These are phyloP conservation scores for Cyclotella sp. DNA, from an alignment of 108 stramenopile species.

Conservation along the genomic window DNA sequence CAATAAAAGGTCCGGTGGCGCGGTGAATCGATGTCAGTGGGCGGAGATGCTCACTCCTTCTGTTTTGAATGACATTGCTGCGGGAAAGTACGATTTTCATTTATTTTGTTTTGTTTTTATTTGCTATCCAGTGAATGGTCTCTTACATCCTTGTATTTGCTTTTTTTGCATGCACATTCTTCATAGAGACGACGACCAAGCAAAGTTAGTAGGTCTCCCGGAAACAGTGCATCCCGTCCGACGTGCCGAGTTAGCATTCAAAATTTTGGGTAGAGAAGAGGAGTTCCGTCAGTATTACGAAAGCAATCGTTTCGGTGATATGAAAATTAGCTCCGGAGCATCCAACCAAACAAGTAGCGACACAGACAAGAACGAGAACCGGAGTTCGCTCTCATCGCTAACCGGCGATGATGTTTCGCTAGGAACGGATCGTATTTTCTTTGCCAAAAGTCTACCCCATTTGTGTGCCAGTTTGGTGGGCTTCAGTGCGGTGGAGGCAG, in stretches of 20 bases:
- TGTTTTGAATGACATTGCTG: slow-evolving; percentile 65
- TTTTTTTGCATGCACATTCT: background rate
- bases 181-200: slow-evolving; percentile 74
- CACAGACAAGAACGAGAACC: slow-evolving; percentile 64
- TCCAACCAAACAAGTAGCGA: slow-evolving; percentile 53
- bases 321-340: slow-evolving; percentile 67
- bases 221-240: slow-evolving; percentile 92
- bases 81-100: slow-evolving; percentile 67
- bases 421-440: slow-evolving; percentile 89
- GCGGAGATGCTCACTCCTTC: slow-evolving; percentile 74
- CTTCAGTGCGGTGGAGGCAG: slow-evolving; percentile 91
- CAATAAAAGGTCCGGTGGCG: slow-evolving; percentile 47
- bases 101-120: too few species aligned
- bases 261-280: slow-evolving; percentile 75
- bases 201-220: slow-evolving; percentile 70
- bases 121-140: too few species aligned
- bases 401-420: slow-evolving; percentile 92
- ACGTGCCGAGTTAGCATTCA: slow-evolving; percentile 87
- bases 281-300: slow-evolving; percentile 92
- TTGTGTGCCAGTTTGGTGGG: slow-evolving; percentile 88
- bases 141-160: background rate
- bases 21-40: slow-evolving; percentile 61
- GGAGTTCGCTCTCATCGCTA: slow-evolving; percentile 80
- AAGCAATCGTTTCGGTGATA: slow-evolving; percentile 90
- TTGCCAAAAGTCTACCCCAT: slow-evolving; percentile 86